Evolutionary conservation across 805 yeast genomes (phyloP), one percentile per base, ranked within the genome.

Genomic region (Suhomyces sp.): DNA sequence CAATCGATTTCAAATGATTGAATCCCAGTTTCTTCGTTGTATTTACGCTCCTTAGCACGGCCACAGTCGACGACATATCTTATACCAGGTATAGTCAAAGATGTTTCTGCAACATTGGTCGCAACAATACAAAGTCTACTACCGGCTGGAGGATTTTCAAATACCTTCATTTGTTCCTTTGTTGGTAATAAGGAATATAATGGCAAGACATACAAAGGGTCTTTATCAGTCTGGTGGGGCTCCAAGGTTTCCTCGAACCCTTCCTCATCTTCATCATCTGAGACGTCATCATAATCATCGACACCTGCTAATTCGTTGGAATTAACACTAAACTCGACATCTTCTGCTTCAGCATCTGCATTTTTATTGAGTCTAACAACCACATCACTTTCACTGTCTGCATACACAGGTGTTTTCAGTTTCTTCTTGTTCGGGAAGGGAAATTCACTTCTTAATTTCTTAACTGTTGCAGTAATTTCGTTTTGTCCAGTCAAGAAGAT

Each of bases 31-130:
- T 78, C 80, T 45, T 83, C 84, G 44, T 90, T 83, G 52, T 68
- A 88, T 42, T 77, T 79, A 35, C 97, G 74, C 55, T 91, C 97
- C 52, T 93, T 93, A 0, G 95, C 74, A 43, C 98, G 76, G 16
- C 99, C 99, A 61, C 95, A 78, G 58, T 93, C 99, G 31, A 93
- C 86, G 22, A 93, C 98, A 54, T 93, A 93, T 39, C 95, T 70
- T 24, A 95, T 85, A 7, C 95, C 95, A 0, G 98, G 98, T 48
- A 93, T 93, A 0, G 99, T 93, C 55, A 93, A 72, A 1, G 97
- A 88, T 0, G 99, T 93, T 58, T 93, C 99, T 0, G 99, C 99
- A 38, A 93, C 95, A 54, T 93, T 93, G 2, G 99, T 93, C 4
- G 99, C 96, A 20, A 93, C 87, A 25, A 93, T 83, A 68, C 97